Conservation (phyloP, 169 alveolate species). For the Plasmodium malariae region DNA sequence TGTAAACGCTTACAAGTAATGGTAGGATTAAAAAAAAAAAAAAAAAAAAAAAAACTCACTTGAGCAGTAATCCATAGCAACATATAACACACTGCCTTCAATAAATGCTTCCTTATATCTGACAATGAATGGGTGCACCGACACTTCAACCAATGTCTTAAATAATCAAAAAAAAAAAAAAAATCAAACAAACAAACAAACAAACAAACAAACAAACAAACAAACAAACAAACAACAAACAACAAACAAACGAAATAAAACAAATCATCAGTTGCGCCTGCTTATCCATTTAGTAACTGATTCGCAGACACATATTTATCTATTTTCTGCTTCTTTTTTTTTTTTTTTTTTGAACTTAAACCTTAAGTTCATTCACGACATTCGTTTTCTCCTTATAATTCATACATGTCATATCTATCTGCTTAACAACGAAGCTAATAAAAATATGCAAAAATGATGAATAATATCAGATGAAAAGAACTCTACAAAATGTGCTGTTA, state of each 20-base stretch:
- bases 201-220: neutral
- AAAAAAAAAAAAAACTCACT: slow-evolving; percentile 19
- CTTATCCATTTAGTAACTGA: too few species aligned
- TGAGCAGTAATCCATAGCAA: slow-evolving; percentile 75
- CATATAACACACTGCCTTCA: slow-evolving; percentile 42
- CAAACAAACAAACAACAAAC: neutral
- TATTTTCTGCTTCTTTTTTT: neutral
- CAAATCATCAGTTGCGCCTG: too few species aligned
- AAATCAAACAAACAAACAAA: slow-evolving; percentile 1
- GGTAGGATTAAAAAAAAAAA: neutral
- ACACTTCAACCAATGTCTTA: slow-evolving; percentile 72
- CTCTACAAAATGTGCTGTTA: too few species aligned
- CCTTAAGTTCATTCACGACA: slow-evolving; percentile 52
- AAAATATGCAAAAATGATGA: neutral
- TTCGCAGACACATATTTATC: too few species aligned
- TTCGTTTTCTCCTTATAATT: slow-evolving; percentile 72
- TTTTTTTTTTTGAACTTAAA: neutral
- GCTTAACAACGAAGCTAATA: slow-evolving; percentile 66
- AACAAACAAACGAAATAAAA: too few species aligned
- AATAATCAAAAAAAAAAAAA: neutral
- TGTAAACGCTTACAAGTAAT: neutral
- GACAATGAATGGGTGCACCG: slow-evolving; percentile 75
- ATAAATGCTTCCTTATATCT: slow-evolving; percentile 76
- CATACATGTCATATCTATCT: slow-evolving; percentile 76
- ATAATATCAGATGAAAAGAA: neutral